Evolutionary conservation across 352 stramenopile genomes (phyloP).

Genomic region (Pythium periplocum): DNA sequence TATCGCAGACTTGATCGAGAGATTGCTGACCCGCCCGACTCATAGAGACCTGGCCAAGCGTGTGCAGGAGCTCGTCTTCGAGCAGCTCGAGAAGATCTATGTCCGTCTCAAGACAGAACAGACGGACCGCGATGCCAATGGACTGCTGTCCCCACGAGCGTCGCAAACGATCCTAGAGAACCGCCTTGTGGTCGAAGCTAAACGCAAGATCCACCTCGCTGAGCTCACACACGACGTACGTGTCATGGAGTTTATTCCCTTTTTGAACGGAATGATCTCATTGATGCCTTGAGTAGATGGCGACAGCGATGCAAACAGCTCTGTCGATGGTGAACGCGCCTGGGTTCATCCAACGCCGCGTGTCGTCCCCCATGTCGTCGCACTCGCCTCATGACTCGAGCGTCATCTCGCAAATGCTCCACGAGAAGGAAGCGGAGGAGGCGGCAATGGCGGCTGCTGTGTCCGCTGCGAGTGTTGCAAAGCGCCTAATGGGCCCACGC

Average conservation of each 20-base stretch:
- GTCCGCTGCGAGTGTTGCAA: background rate
- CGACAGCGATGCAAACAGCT: constrained; percentile 33
- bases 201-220: constrained; percentile 41
- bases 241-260: too few relatives aligned
- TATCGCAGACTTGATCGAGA: too few relatives aligned
- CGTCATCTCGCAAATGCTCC: constrained; percentile 12
- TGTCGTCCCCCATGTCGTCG: background rate
- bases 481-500: background rate
- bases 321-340: constrained; percentile 15
- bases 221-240: constrained; percentile 40
- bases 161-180: constrained; percentile 44
- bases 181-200: constrained; percentile 58
- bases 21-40: too few relatives aligned
- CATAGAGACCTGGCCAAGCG: constrained; percentile 33
- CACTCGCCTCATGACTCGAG: constrained; percentile 4
- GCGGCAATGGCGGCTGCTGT: background rate
- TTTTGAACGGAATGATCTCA: background rate
- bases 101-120: constrained; percentile 37
- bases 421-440: constrained; percentile 20
- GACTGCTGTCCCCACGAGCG: constrained; percentile 36
- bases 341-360: constrained; percentile 4
- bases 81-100: constrained; percentile 36
- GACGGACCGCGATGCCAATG: constrained; percentile 30
- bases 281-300: constrained; percentile 24
- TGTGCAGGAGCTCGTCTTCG: constrained; percentile 33